phyloP scores from a whole-genome alignment of 345 rosid genomes.

The Syzygium jambos region DNA sequence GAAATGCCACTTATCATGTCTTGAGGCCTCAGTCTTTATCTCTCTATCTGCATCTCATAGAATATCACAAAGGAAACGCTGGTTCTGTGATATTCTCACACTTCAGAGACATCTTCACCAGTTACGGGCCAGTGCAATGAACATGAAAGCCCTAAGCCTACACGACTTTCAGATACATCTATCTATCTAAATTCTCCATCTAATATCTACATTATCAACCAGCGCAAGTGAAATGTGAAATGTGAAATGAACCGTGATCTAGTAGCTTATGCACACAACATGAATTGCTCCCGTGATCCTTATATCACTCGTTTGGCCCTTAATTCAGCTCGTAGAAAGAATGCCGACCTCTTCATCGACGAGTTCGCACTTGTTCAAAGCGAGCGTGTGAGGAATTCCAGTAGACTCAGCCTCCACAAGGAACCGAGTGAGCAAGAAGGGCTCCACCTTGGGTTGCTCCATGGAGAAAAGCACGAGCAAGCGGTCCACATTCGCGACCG shows the following conservation, averaged over 20 bases:
- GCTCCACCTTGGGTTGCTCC: slow-evolving; percentile 73
- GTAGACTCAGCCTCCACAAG: slow-evolving; percentile 85
- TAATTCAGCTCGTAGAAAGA: not conserved
- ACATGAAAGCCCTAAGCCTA: not conserved
- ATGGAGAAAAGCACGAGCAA: slow-evolving; percentile 70
- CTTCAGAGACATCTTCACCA: not conserved
- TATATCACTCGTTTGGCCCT: not conserved
- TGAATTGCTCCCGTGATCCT: not conserved
- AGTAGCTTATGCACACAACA: not conserved
- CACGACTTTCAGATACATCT: not conserved
- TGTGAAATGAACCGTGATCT: not conserved
- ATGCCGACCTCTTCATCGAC: slow-evolving; percentile 48
- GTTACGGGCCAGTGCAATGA: not conserved
- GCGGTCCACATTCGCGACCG: slow-evolving; percentile 87
- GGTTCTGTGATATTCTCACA: not conserved
- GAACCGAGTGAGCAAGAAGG: slow-evolving; percentile 74
- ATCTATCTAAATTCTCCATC: not conserved
- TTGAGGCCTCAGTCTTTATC: not conserved
- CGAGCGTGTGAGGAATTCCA: slow-evolving; percentile 69
- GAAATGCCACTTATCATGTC: not conserved
- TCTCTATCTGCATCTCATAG: not conserved
- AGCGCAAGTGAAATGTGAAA: not conserved
- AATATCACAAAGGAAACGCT: not conserved
- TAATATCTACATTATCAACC: not conserved
- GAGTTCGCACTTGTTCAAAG: slow-evolving; percentile 72